phyloP scores from a whole-genome alignment of 495 filamentous ascomycete genomes.

The Arthonia radiata region DNA sequence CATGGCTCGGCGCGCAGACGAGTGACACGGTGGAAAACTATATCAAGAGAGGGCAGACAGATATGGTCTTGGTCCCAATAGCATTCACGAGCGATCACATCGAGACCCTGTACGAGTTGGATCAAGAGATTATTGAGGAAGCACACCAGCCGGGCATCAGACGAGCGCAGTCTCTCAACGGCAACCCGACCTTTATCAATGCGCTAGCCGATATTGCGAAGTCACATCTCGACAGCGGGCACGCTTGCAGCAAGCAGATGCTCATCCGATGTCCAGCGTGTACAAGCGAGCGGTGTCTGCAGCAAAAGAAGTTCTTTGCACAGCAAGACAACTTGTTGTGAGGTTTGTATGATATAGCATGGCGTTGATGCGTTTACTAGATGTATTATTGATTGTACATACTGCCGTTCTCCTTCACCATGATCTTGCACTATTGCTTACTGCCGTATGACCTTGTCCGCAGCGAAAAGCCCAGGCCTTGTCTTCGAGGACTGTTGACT shows the following conservation, averaged over 20 bases:
- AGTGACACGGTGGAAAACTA: slow-evolving; percentile 67
- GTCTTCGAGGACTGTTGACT: no score
- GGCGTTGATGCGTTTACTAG: no score
- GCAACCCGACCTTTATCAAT: slow-evolving; percentile 70
- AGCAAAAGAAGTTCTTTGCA: slow-evolving; percentile 85
- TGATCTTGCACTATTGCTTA: no score
- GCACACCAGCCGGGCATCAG: slow-evolving; percentile 53
- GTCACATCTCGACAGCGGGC: slow-evolving; percentile 43
- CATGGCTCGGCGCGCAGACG: slow-evolving; percentile 93
- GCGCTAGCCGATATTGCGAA: slow-evolving; percentile 74
- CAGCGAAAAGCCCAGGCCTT: no score
- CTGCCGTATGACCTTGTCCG: no score
- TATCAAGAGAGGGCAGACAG: slow-evolving; percentile 70
- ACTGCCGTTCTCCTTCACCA: no score
- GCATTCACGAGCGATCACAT: slow-evolving; percentile 98
- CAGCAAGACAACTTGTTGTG: slow-evolving; percentile 12
- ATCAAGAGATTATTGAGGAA: slow-evolving; percentile 85
- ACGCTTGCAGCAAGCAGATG: slow-evolving; percentile 60
- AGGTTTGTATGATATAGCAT: no score
- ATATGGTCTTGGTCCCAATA: slow-evolving; percentile 81
- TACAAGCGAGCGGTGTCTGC: slow-evolving; percentile 66
- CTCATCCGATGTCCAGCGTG: slow-evolving; percentile 81
- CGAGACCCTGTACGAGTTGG: slow-evolving; percentile 87
- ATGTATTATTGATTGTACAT: no score
- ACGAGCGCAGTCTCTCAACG: slow-evolving; percentile 82